Evolutionary conservation across 129 eudicot species (phyloP).

Genomic region (Calendula officinalis): DNA sequence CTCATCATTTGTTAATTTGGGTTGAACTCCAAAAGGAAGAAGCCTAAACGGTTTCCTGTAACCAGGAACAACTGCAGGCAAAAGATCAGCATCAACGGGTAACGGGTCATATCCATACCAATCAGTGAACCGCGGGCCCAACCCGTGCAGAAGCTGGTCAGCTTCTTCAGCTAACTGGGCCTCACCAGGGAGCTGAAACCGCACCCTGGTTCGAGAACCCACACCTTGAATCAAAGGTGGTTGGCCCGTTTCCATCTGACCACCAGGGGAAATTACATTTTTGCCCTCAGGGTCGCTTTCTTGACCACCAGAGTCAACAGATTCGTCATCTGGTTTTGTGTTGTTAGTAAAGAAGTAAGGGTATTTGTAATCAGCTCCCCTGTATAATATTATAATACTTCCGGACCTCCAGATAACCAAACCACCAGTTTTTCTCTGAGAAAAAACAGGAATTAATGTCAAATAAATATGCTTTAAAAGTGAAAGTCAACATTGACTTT

Average conservation of each 20-base stretch:
- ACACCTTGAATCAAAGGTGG: constrained; percentile 80
- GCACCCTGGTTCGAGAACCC: constrained; percentile 74
- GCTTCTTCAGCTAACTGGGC: constrained; percentile 77
- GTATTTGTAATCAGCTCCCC: constrained; percentile 83
- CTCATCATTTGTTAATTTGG: constrained; percentile 86
- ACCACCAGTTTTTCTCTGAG: constrained; percentile 94
- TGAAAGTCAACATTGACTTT: neutral
- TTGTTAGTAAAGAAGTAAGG: constrained; percentile 66
- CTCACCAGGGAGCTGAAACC: constrained; percentile 91
- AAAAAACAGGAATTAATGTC: constrained; percentile 13
- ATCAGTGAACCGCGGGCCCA: constrained; percentile 91
- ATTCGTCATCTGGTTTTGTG: constrained; percentile 27
- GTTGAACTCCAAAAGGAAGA: constrained; percentile 88
- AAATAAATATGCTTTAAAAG: neutral
- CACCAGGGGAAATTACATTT: constrained; percentile 26
- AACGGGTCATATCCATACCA: constrained; percentile 94
- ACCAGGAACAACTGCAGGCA: constrained; percentile 82
- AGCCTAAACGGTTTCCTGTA: constrained; percentile 83
- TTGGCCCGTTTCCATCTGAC: constrained; percentile 23
- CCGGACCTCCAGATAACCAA: constrained; percentile 96
- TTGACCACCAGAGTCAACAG: constrained; percentile 34
- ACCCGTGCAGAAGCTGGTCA: constrained; percentile 74
- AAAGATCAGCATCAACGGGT: constrained; percentile 96
- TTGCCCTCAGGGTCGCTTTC: constrained; percentile 29
- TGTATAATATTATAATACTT: constrained; percentile 69